Conservation (phyloP, 257 asterid species). For the Thymus mandschuricus region DNA sequence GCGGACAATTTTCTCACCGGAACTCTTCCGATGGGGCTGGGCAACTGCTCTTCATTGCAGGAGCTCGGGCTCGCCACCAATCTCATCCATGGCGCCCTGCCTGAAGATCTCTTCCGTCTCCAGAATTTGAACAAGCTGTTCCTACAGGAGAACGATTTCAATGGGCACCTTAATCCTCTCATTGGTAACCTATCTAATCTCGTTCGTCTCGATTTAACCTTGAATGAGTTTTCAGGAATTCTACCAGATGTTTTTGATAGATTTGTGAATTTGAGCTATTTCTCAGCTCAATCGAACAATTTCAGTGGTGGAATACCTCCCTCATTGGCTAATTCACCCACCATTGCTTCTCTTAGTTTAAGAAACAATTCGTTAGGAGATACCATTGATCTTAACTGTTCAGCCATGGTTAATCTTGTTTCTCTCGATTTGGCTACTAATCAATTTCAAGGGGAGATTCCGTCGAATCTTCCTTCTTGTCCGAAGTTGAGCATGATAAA, state of each 20-base stretch:
- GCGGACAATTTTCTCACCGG: conserved; percentile 55
- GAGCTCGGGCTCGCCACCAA: conserved; percentile 56
- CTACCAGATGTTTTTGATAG: conserved; percentile 65
- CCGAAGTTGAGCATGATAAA: conserved; percentile 49
- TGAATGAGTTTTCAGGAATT: conserved; percentile 55
- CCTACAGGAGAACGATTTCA: conserved; percentile 60
- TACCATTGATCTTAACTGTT: conserved; percentile 61
- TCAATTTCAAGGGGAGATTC: conserved; percentile 57
- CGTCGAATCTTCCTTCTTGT: conserved; percentile 63
- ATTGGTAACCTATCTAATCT: conserved; percentile 74
- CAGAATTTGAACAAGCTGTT: conserved; percentile 43
- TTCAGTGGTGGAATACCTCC: conserved; percentile 59
- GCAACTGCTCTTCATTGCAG: conserved; percentile 56
- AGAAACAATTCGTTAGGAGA: conserved; percentile 72
- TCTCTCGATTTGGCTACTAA: conserved; percentile 76
- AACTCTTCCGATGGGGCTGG: conserved; percentile 49
- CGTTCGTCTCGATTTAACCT: conserved; percentile 56
- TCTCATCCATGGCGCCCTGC: conserved; percentile 53
- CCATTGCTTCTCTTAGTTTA: conserved; percentile 51
- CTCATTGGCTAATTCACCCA: conserved; percentile 65
- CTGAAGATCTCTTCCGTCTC: conserved; percentile 63
- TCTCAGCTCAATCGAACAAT: conserved; percentile 70
- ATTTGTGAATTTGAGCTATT: conserved; percentile 44
- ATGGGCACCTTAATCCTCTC: conserved; percentile 51
- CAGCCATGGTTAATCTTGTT: conserved; percentile 69